Evolutionary conservation across 1,284 basidiomycete species (phyloP), one percentile per base, ranked within the genome.

Genomic region (Exsudoporus floridanus): DNA sequence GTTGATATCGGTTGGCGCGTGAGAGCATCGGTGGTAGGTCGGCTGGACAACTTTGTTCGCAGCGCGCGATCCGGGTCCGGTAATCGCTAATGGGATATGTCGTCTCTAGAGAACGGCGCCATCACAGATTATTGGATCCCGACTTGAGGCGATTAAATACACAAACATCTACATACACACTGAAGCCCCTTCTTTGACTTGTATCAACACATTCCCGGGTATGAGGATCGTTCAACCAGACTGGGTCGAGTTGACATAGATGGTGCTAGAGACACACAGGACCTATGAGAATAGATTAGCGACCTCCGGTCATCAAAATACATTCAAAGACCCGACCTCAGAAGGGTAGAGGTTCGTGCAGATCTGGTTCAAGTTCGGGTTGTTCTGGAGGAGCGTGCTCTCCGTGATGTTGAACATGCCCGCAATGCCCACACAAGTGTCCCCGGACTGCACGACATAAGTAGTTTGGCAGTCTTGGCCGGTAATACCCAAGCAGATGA

Each of bases 281-380:
- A 68, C 63, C 63, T 68, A 39, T 37, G n/a, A 13, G 12, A 8
- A 30, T 12, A n/a, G 2, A 36, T 65, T 30, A 56, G 40, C 33
- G 5, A 36, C n/a, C n/a, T 48, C 21, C 3, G 12, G 19, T n/a
- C 16, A 28, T 27, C n/a, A 21, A 9, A 12, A 27, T 12, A 31
- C 10, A 14, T 14, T 19, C 2, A 54, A 46, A 41, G n/a, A 4
- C 8, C 18, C 25, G 18, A 70, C 65, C 71, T 79, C 77, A 48
- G 61, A 70, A 37, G 70, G 60, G 60, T 77, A 77, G 23, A 82
- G 72, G 66, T 81, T 81, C 28, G 65, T 69, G 69, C 82, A 84
- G 5, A 43, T 62, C 7, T 61, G 50, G 61, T 78, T 63, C 43
- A 85, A 57, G 56, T 82, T 79, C 8, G 80, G 82, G 69, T 84